Evolutionary conservation across 805 yeast genomes (phyloP).

Genomic region (Zygotorulaspora danielsina): DNA sequence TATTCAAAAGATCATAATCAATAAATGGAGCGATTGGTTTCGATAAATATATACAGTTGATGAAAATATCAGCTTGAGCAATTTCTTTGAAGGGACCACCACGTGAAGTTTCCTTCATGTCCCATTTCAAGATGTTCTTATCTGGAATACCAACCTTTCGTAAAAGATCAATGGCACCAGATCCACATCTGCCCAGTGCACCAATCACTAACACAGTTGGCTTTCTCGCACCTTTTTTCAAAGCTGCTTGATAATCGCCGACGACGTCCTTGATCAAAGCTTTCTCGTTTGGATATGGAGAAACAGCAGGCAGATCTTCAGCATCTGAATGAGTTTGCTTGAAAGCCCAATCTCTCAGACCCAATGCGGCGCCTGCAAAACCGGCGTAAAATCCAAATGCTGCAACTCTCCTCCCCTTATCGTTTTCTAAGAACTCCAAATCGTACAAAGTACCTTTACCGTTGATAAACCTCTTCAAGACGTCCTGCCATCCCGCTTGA

Average conservation of each 20-base stretch:
- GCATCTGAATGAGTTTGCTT: slow-evolving; percentile 68
- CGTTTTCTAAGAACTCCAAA: slow-evolving; percentile 90
- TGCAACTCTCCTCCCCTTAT: slow-evolving; percentile 96
- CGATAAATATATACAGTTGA: slow-evolving; percentile 94
- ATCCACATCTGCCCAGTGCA: slow-evolving; percentile 97
- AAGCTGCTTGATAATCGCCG: slow-evolving; percentile 52
- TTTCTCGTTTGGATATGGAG: slow-evolving; percentile 78
- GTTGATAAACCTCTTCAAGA: slow-evolving; percentile 77
- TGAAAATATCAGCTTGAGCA: slow-evolving; percentile 77
- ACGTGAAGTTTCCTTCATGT: slow-evolving; percentile 89
- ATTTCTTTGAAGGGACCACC: slow-evolving; percentile 98
- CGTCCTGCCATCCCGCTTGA: slow-evolving; percentile 97
- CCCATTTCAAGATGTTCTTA: slow-evolving; percentile 84
- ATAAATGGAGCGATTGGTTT: slow-evolving; percentile 92
- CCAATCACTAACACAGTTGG: slow-evolving; percentile 91
- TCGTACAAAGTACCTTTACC: slow-evolving; percentile 92
- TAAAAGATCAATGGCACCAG: slow-evolving; percentile 88
- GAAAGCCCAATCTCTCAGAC: slow-evolving; percentile 90
- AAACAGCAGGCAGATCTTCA: slow-evolving; percentile 71
- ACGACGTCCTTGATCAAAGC: slow-evolving; percentile 70
- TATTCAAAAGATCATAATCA: slow-evolving; percentile 62
- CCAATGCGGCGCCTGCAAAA: slow-evolving; percentile 99
- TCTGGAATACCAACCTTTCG: slow-evolving; percentile 85
- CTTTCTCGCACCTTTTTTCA: slow-evolving; percentile 53
- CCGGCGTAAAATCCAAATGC: slow-evolving; percentile 99